Percentiles rank a stretch among this genome's conserved stretches.
phyloP scores from a whole-genome alignment of 2,329 filamentous ascomycete genomes.

The Ascochyta rabiei region DNA sequence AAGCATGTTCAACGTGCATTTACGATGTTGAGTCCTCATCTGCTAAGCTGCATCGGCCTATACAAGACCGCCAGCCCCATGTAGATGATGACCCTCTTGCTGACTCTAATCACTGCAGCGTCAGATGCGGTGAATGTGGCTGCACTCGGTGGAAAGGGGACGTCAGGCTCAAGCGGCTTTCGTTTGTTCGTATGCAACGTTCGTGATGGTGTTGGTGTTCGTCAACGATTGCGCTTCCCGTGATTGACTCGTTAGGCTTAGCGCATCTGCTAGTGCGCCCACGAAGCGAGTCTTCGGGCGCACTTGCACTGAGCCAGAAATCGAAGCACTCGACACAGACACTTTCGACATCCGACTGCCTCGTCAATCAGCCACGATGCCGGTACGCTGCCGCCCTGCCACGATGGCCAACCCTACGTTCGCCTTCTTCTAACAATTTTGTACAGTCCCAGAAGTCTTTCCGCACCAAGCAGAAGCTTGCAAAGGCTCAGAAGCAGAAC shows the following conservation, averaged over 20 bases:
- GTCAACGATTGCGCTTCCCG: neutral
- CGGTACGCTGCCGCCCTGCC: constrained; percentile 38
- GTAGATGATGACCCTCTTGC: too few species aligned
- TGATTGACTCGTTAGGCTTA: neutral
- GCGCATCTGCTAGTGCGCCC: neutral
- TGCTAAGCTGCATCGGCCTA: too few species aligned
- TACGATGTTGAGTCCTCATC: too few species aligned
- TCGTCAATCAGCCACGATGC: constrained; percentile 47
- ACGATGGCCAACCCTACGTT: constrained; percentile 11
- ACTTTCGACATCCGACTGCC: constrained; percentile 43
- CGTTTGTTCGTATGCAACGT: too few species aligned
- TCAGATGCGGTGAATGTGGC: too few species aligned
- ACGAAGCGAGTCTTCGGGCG: constrained; percentile 4
- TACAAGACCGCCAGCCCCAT: too few species aligned
- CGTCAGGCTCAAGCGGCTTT: too few species aligned
- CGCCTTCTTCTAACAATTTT: constrained; percentile 14
- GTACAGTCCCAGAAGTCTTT: constrained; percentile 98
- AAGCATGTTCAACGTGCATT: too few species aligned
- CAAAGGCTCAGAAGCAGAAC: constrained; percentile 99
- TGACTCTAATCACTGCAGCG: too few species aligned
- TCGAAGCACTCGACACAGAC: constrained; percentile 19
- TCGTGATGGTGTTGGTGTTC: constrained; percentile 3
- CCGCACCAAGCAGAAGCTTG: constrained; percentile 99
- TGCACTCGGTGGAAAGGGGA: too few species aligned
- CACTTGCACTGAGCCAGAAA: constrained; percentile 11